A percentile compares a stretch with the other conserved stretches of the same genome.
Conservation (phyloP, 1,139 yeast species). For the Yamadazyma songkhlaensis region DNA sequence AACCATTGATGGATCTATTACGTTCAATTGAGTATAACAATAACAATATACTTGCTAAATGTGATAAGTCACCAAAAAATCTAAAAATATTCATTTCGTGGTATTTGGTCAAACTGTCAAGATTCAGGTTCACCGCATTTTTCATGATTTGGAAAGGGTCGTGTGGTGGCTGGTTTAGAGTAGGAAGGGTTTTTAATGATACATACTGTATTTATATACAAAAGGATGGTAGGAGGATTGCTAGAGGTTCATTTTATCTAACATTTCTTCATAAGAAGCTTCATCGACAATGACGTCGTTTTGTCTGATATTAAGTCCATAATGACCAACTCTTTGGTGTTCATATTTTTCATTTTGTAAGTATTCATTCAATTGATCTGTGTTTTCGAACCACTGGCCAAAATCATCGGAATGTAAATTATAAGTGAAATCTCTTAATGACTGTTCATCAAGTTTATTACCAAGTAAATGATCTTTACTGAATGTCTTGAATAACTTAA, state of each 20-base stretch:
- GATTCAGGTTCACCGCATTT: background rate
- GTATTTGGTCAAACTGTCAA: background rate
- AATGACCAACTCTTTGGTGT: conserved; percentile 13
- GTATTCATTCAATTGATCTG: conserved; percentile 11
- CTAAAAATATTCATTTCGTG: conserved; percentile 50
- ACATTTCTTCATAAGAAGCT: conserved; percentile 18
- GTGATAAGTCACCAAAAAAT: conserved; percentile 74
- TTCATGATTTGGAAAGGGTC: no score
- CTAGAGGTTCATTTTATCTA: conserved; percentile 19
- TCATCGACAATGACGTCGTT: conserved; percentile 14
- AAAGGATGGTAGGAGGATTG: no score
- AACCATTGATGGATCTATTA: conserved; percentile 72
- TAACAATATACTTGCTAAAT: conserved; percentile 74
- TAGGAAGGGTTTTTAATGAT: background rate
- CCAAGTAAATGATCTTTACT: conserved; percentile 22
- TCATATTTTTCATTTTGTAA: conserved; percentile 7
- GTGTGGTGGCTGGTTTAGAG: background rate
- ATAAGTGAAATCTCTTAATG: conserved; percentile 21
- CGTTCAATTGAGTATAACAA: conserved; percentile 67
- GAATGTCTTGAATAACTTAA: conserved; percentile 27
- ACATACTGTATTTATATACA: background rate
- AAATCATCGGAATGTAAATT: conserved; percentile 14
- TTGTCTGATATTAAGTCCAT: conserved; percentile 22
- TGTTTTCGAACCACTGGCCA: conserved; percentile 21
- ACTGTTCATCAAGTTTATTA: conserved; percentile 18